Evolutionary conservation across 2,329 filamentous ascomycete genomes (phyloP), one percentile per base, ranked within the genome.

Genomic region (Cordyceps tenuipes): DNA sequence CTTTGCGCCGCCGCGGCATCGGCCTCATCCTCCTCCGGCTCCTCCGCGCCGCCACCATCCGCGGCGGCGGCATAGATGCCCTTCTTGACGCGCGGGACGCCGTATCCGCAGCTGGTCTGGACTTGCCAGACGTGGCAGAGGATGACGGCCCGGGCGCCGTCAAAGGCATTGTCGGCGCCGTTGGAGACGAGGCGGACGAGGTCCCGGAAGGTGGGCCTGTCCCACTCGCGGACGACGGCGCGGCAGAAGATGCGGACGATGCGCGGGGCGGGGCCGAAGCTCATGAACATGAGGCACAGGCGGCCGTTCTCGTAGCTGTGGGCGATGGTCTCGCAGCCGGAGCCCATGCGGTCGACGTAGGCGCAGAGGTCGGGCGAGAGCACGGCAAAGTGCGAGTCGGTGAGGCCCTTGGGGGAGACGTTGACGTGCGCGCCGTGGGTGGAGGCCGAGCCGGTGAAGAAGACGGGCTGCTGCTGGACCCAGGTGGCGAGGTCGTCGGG

Each of bases 291-390:
- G 68, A 92, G 74, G 6, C 87, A 90, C 19, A 89, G 80, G 17
- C 89, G 82, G 34, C 85, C 87, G 66, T 92, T 92, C 68, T 93
- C 89, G 69, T 90, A 86, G 12, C 90, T 72, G 67, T 92, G 89
- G 5, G 83, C 79, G 62, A 92, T 86, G 3, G 89, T 92, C 74
- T 93, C 89, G 67, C 80, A 85, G 26, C 89, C 89, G 36, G 85
- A 89, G 34, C 89, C 89, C 1, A 86, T 90, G 62, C 85, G 82
- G 68, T 92, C 89, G 59, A 91, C 77, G 68, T 91, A 92, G 29
- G 83, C 86, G 61, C 80, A 81, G n/a, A 76, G 75, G 62, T 80
- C 86, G 34, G 81, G 77, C 9, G 74, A 72, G 57, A 88, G 75
- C 57, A 89, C 76, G 36, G 82, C 77, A 66, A 89, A 84, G 31